Evolutionary conservation across 1,284 basidiomycete genomes (phyloP).

Genomic region (Tilletia setariae): DNA sequence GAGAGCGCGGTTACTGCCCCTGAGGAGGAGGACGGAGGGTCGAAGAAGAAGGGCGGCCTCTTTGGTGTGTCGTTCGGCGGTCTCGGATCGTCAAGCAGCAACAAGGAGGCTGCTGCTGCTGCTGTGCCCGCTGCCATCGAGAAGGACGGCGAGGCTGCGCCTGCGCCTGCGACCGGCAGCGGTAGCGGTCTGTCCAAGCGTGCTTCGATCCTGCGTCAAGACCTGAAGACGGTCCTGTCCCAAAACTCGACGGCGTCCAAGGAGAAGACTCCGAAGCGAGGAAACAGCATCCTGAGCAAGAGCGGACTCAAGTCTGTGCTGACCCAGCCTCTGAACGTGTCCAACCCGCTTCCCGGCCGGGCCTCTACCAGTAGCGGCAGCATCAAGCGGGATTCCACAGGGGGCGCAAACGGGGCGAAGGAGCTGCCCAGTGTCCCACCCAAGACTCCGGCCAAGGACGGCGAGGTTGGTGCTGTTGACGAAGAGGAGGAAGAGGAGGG

Average conservation of each 20-base stretch:
- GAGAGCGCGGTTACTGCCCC: neutral
- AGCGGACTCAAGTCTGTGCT: neutral
- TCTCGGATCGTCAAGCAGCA: no score
- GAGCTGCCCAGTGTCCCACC: slow-evolving; percentile 5
- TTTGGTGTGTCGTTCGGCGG: neutral
- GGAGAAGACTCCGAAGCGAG: neutral
- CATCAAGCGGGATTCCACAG: neutral
- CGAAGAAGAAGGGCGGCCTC: slow-evolving; percentile 5
- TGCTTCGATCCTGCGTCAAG: slow-evolving; percentile 5
- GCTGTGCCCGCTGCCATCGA: neutral
- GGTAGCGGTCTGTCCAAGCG: neutral
- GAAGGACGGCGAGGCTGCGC: neutral
- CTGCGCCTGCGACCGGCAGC: neutral
- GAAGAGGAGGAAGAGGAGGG: slow-evolving; percentile 1
- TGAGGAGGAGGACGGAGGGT: neutral
- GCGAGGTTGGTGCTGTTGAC: neutral
- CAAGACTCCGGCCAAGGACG: slow-evolving; percentile 9
- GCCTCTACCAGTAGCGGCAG: neutral
- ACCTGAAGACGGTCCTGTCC: slow-evolving; percentile 15
- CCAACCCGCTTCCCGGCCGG: neutral
- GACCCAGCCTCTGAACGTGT: slow-evolving; percentile 11
- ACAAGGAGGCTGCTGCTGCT: neutral
- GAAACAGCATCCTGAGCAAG: neutral
- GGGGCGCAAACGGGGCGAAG: neutral
- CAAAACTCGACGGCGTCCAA: neutral